Conservation (phyloP, 2,329 filamentous ascomycete species). For the Ustilaginoidea virens region DNA sequence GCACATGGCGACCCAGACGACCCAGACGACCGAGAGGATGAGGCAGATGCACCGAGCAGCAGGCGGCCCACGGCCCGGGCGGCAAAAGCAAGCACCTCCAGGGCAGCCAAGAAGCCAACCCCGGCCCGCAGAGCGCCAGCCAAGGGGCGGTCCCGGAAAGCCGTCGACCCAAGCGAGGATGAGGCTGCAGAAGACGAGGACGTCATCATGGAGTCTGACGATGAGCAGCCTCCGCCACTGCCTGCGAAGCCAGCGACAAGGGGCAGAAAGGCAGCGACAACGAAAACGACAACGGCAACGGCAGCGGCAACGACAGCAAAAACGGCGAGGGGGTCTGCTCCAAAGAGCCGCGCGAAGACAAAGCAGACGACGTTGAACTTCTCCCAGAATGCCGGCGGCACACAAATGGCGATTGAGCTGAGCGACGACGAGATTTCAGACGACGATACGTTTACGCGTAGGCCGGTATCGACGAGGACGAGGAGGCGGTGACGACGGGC, state of each 20-base stretch:
- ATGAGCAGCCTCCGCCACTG: conserved; percentile 22
- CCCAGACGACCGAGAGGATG: conserved; percentile 7
- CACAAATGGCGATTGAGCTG: conserved; percentile 38
- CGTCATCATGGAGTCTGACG: conserved; percentile 37
- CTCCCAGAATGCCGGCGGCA: conserved; percentile 23
- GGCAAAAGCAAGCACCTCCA: conserved; percentile 13
- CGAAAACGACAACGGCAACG: conserved; percentile 6
- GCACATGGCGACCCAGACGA: conserved; percentile 17
- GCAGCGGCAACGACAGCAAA: too few relatives aligned
- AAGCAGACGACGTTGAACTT: conserved; percentile 20
- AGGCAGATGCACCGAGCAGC: conserved; percentile 16
- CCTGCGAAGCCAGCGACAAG: conserved; percentile 20
- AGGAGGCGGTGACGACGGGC: conserved; percentile 14
- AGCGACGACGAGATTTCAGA: conserved; percentile 52
- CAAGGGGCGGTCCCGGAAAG: conserved; percentile 23
- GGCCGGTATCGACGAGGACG: conserved; percentile 20
- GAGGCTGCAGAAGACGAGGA: conserved; percentile 31
- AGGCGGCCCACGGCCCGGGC: conserved; percentile 14
- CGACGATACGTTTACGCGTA: conserved; percentile 43
- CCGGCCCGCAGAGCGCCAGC: conserved; percentile 30
- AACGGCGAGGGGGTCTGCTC: conserved; percentile 13
- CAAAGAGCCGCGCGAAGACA: conserved; percentile 7
- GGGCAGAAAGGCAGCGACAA: conserved; percentile 9
- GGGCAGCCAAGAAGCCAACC: conserved; percentile 23
- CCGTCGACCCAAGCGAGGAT: conserved; percentile 19